A percentile compares a stretch with the other conserved stretches of the same genome.
These are phyloP conservation scores for Cephaloascus albidus DNA, from an alignment of 805 yeast species.

Conservation along the genomic window DNA sequence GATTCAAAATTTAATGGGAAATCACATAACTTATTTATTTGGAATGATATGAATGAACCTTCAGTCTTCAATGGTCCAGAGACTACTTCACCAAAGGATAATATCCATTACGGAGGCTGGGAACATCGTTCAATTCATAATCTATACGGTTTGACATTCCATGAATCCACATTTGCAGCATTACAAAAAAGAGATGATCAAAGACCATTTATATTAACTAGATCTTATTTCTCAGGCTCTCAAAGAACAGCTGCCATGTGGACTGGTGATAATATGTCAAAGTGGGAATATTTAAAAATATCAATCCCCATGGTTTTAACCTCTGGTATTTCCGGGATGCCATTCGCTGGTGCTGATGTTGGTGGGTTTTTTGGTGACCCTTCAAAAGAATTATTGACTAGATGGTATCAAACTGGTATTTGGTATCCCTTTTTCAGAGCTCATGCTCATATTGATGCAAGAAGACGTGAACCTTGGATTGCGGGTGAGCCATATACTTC, in stretches of 20 bases:
- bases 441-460: constrained; percentile 92
- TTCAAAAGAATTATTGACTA: constrained; percentile 60
- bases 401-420: constrained; percentile 96
- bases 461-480: constrained; percentile 90
- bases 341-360: constrained; percentile 93
- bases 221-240: constrained; percentile 86
- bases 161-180: constrained; percentile 70
- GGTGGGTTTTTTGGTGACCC: constrained; percentile 97
- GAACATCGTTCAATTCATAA: constrained; percentile 93
- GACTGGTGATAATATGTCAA: constrained; percentile 96
- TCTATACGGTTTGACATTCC: constrained; percentile 69
- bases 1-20: constrained; percentile 36
- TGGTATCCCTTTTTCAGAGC: constrained; percentile 97
- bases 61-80: constrained; percentile 94
- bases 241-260: constrained; percentile 90
- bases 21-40: constrained; percentile 63
- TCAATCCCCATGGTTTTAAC: constrained; percentile 87
- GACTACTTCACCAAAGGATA: constrained; percentile 78
- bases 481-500: constrained; percentile 66
- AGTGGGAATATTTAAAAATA: constrained; percentile 75
- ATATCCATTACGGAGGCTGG: constrained; percentile 67
- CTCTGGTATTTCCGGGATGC: constrained; percentile 74
- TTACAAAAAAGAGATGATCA: constrained; percentile 39
- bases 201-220: constrained; percentile 82
- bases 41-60: constrained; percentile 99